These are phyloP conservation scores for rapeseed (Brassica napus) DNA, from an alignment of 345 rosid species.

Conservation along the genomic window Da-Ae NC_063438.1:26127501-26128000, in stretches of 20 bases:
- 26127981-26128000: constrained; percentile 11
- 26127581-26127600: constrained; percentile 26
- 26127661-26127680: background rate
- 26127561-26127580: constrained; percentile 23
- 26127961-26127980: constrained; percentile 1
- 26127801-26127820: background rate
- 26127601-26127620: constrained; percentile 26
- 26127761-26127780: constrained; percentile 32
- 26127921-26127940: constrained; percentile 14
- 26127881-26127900: background rate
- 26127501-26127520: background rate
- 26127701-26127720: constrained; percentile 4
- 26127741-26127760: constrained; percentile 28
- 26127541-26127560: constrained; percentile 20
- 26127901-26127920: background rate
- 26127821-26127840: background rate
- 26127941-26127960: background rate
- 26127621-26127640: constrained; percentile 29
- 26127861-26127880: background rate
- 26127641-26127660: constrained; percentile 5
- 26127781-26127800: background rate
- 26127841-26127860: background rate
- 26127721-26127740: background rate
- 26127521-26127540: background rate
- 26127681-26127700: constrained; percentile 15